Percentiles rank a stretch among this genome's conserved stretches.
Evolutionary conservation across 2,329 filamentous ascomycete genomes (phyloP).

Genomic region (Beauveria varroae): DNA sequence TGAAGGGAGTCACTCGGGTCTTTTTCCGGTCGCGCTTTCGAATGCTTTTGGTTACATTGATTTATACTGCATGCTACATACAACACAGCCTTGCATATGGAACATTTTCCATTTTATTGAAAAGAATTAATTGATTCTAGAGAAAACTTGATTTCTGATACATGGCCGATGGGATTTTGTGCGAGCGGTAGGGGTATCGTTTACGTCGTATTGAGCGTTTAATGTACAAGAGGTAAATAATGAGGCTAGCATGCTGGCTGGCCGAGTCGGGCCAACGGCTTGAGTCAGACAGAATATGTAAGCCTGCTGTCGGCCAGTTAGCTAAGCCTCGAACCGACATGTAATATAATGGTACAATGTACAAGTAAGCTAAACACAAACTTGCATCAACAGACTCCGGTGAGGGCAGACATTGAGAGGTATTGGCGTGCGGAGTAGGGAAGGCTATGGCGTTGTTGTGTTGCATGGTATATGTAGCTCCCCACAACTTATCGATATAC

Average conservation of each 20-base stretch:
- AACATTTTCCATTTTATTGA: background rate
- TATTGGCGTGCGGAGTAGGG: conserved; percentile 1
- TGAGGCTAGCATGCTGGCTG: background rate
- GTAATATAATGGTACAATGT: conserved; percentile 8
- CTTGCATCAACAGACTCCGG: conserved; percentile 1
- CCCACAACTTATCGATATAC: conserved; percentile 62
- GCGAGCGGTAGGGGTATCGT: conserved; percentile 3
- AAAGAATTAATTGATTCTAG: background rate
- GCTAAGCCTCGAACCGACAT: conserved; percentile 6
- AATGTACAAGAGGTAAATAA: conserved; percentile 1
- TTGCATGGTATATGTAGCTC: background rate
- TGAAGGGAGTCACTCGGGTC: conserved; percentile 21
- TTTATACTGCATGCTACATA: conserved; percentile 1
- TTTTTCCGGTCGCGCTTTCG: conserved; percentile 4
- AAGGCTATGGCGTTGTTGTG: background rate
- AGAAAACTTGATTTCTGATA: background rate
- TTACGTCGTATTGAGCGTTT: conserved; percentile 11
- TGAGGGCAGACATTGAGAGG: background rate
- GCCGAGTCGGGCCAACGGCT: conserved; percentile 1
- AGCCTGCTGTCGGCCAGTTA: background rate
- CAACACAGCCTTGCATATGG: conserved; percentile 7
- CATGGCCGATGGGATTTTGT: background rate
- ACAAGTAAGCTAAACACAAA: conserved; percentile 3
- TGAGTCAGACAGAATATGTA: background rate
- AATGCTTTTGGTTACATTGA: conserved; percentile 8